These are phyloP conservation scores for Rutstroemia sp. DNA, from an alignment of 2,329 filamentous ascomycete genomes.

Conservation along the genomic window DNA sequence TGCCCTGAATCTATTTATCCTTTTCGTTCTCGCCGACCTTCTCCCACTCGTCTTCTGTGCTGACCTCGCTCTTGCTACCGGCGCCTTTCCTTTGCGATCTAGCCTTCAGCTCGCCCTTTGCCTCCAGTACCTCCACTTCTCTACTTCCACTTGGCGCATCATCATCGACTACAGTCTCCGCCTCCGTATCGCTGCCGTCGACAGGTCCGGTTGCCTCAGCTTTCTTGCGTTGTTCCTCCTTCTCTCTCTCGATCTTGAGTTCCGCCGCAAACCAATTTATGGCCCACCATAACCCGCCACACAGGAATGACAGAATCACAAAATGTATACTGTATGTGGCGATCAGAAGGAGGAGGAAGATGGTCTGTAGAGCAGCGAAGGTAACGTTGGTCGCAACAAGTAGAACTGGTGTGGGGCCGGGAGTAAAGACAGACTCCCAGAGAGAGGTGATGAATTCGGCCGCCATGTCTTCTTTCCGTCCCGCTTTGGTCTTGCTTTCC, in stretches of 20 bases:
- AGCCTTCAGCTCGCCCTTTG: conserved; percentile 24
- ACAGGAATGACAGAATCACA: conserved; percentile 69
- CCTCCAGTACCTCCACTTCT: conserved; percentile 23
- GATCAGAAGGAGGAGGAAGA: conserved; percentile 68
- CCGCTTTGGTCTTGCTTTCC: background rate
- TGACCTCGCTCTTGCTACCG: conserved; percentile 48
- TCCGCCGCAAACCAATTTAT: conserved; percentile 95
- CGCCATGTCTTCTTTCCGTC: background rate
- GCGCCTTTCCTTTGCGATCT: conserved; percentile 26
- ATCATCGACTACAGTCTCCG: conserved; percentile 44
- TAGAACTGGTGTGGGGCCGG: conserved; percentile 81
- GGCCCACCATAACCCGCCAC: conserved; percentile 78
- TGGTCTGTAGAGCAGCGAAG: conserved; percentile 76
- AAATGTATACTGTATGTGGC: conserved; percentile 88
- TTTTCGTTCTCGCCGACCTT: conserved; percentile 75
- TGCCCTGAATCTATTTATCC: conserved; percentile 35
- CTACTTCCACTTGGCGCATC: conserved; percentile 20
- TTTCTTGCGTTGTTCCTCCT: conserved; percentile 22
- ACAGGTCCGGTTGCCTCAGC: conserved; percentile 17
- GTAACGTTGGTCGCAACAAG: conserved; percentile 83
- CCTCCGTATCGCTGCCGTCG: conserved; percentile 37
- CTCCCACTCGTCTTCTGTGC: conserved; percentile 97
- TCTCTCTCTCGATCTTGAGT: conserved; percentile 40
- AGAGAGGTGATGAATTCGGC: conserved; percentile 59
- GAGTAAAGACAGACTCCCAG: conserved; percentile 89